Conservation (phyloP, 2,329 filamentous ascomycete species). For the Xylariaceae sp. region DNA sequence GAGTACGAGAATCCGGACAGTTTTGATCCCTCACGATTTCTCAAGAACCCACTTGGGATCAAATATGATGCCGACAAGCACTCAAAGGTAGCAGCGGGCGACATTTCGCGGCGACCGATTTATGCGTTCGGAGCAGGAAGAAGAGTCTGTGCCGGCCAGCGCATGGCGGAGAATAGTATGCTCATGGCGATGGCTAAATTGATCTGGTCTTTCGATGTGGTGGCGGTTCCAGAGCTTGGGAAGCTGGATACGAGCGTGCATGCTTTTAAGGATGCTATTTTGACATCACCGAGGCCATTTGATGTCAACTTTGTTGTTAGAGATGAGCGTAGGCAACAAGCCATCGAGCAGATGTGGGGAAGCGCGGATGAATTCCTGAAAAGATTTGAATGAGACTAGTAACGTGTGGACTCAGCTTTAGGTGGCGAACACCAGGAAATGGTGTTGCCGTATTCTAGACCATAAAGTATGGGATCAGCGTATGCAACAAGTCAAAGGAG, state of each 20-base stretch:
- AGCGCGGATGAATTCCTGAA: slow-evolving; percentile 19
- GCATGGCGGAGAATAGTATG: slow-evolving; percentile 51
- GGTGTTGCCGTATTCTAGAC: too few species aligned
- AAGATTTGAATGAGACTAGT: slow-evolving; percentile 13
- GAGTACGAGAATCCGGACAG: slow-evolving; percentile 20
- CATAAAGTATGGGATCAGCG: too few species aligned
- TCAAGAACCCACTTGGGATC: slow-evolving; percentile 5
- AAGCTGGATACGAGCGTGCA: slow-evolving; percentile 31
- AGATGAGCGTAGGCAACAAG: slow-evolving; percentile 15
- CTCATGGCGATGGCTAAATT: slow-evolving; percentile 43
- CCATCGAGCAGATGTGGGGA: slow-evolving; percentile 21
- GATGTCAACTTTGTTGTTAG: slow-evolving; percentile 25
- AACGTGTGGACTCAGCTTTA: too few species aligned
- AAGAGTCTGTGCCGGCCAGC: slow-evolving; percentile 51
- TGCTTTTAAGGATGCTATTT: slow-evolving; percentile 28
- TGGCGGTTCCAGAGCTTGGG: slow-evolving; percentile 13
- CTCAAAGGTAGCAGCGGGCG: background rate
- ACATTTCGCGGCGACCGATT: slow-evolving; percentile 18
- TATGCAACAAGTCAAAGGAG: too few species aligned
- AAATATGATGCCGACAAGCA: slow-evolving; percentile 3
- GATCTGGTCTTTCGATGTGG: slow-evolving; percentile 52
- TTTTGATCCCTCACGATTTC: slow-evolving; percentile 25
- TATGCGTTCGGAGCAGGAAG: slow-evolving; percentile 53
- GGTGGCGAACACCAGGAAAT: too few species aligned
- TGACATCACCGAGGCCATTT: slow-evolving; percentile 25